Percentiles rank a stretch among this genome's conserved stretches.
Evolutionary conservation across 2,329 filamentous ascomycete species (phyloP).

Genomic region (Botrytis aclada): DNA sequence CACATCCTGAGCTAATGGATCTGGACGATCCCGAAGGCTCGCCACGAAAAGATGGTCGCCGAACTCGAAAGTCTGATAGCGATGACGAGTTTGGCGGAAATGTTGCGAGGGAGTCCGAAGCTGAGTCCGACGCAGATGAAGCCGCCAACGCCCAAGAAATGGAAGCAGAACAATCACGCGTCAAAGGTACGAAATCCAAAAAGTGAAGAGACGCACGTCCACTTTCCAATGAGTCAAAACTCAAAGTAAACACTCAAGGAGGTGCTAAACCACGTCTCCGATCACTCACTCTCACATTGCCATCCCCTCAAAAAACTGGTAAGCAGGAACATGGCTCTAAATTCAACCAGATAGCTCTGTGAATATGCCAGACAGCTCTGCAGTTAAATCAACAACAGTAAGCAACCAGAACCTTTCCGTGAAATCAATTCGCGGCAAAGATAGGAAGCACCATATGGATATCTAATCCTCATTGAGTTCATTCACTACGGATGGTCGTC

Average conservation of each 20-base stretch:
- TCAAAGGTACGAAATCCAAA: slow-evolving; percentile 19
- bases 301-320: background rate
- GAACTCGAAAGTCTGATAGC: slow-evolving; percentile 23
- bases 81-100: slow-evolving; percentile 37
- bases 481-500: background rate
- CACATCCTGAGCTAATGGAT: slow-evolving; percentile 21
- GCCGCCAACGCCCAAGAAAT: slow-evolving; percentile 5
- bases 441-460: background rate
- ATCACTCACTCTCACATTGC: too few species aligned
- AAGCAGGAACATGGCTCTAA: background rate
- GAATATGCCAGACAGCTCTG: slow-evolving; percentile 5
- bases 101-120: slow-evolving; percentile 33
- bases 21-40: slow-evolving; percentile 23
- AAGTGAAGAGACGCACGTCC: background rate
- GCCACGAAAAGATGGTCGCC: slow-evolving; percentile 22
- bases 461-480: background rate
- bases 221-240: background rate
- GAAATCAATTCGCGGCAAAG: background rate
- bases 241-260: background rate
- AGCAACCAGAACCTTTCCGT: background rate
- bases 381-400: background rate
- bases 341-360: background rate
- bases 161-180: background rate
- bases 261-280: background rate
- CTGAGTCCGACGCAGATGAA: slow-evolving; percentile 21